A percentile compares a stretch with the other conserved stretches of the same genome.
Evolutionary conservation across 2,329 filamentous ascomycete genomes (phyloP).

Genomic region (Lecanicillium sp.): DNA sequence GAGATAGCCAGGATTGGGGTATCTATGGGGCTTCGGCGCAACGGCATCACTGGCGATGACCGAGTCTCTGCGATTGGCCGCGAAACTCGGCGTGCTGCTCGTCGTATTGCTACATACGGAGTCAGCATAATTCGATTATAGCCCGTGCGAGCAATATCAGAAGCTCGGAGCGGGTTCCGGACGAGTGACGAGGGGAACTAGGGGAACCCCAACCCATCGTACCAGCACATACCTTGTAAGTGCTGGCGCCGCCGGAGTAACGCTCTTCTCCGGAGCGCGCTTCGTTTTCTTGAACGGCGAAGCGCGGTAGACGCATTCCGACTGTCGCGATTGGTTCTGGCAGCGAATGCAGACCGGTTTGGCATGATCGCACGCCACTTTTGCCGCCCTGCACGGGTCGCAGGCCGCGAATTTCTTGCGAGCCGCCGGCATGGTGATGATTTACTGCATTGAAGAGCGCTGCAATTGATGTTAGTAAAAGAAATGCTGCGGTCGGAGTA

Average conservation of each 20-base stretch:
- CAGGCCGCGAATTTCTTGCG: conserved; percentile 18
- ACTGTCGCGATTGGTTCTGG: conserved; percentile 12
- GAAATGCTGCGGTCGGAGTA: conserved; percentile 3
- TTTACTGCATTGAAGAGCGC: neutral
- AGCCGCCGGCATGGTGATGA: conserved; percentile 6
- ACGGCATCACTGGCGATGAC: conserved; percentile 5
- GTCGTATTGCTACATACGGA: no score
- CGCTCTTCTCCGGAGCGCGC: conserved; percentile 8
- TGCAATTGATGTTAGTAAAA: neutral
- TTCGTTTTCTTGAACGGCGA: conserved; percentile 19
- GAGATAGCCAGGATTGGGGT: conserved; percentile 12
- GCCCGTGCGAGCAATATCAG: no score
- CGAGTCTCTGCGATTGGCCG: neutral
- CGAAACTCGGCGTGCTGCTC: conserved; percentile 4
- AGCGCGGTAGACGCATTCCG: conserved; percentile 17
- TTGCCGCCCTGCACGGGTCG: conserved; percentile 24
- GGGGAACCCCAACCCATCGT: neutral
- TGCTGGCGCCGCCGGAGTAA: conserved; percentile 6
- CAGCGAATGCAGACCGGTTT: conserved; percentile 23
- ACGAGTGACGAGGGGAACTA: neutral
- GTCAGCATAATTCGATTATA: no score
- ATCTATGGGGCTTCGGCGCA: conserved; percentile 4
- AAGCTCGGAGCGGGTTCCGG: neutral
- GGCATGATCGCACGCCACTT: conserved; percentile 23
- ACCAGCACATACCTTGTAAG: conserved; percentile 3